A percentile compares a stretch with the other conserved stretches of the same genome.
phyloP scores from a whole-genome alignment of 2,329 filamentous ascomycete genomes.

The Sporothrix phasma region DNA sequence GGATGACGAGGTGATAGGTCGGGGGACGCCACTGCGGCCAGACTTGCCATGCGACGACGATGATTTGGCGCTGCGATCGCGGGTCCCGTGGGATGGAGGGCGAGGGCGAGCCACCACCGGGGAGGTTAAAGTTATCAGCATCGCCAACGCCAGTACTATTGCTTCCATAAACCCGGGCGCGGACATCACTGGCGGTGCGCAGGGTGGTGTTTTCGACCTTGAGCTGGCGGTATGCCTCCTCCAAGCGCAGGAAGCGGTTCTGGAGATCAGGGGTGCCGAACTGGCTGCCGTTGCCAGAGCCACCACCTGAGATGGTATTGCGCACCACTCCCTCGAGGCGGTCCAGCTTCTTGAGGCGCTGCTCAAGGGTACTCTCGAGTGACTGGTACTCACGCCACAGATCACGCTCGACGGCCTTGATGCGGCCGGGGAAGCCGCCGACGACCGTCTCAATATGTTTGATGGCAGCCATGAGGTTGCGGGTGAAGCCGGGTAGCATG shows the following conservation, averaged over 20 bases:
- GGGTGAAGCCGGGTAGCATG: conserved; percentile 78
- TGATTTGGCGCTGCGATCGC: conserved; percentile 29
- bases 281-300: conserved; percentile 24
- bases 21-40: conserved; percentile 18
- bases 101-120: conserved; percentile 35
- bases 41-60: conserved; percentile 16
- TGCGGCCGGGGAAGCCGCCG: conserved; percentile 64
- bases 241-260: conserved; percentile 42
- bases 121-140: conserved; percentile 24
- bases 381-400: conserved; percentile 85
- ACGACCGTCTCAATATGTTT: conserved; percentile 80
- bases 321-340: conserved; percentile 71
- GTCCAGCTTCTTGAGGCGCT: conserved; percentile 76
- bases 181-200: conserved; percentile 50
- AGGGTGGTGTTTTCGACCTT: conserved; percentile 62
- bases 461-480: conserved; percentile 77
- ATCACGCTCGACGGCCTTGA: conserved; percentile 78
- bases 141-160: conserved; percentile 23
- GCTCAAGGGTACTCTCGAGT: conserved; percentile 70
- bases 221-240: conserved; percentile 52
- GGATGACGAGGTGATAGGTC: conserved; percentile 18
- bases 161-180: conserved; percentile 35
- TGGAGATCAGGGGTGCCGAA: conserved; percentile 31
- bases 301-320: conserved; percentile 47
- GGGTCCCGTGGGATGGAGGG: conserved; percentile 46